Conservation (phyloP, 2,329 filamentous ascomycete genomes). For the Lachnellula subtilissima region DNA sequence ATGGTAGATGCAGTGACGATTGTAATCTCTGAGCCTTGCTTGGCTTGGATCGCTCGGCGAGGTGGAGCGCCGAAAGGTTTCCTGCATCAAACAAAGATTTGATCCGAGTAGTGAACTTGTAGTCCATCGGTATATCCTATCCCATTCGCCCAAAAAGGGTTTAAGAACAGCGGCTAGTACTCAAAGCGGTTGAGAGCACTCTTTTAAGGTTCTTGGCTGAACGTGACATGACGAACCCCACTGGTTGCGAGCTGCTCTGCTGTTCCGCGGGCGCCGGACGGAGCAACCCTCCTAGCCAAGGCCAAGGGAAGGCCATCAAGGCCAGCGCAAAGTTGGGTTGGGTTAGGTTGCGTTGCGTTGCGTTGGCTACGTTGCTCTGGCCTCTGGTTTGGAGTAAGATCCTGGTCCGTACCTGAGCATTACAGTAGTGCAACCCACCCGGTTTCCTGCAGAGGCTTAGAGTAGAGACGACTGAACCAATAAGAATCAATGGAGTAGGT, state of each 20-base stretch:
- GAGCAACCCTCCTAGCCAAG: background rate
- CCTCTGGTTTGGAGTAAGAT: conserved; percentile 6
- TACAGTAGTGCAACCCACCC: conserved; percentile 14
- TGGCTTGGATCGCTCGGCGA: background rate
- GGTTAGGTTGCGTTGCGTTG: no score
- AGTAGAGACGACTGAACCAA: conserved; percentile 6
- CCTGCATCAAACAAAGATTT: conserved; percentile 9
- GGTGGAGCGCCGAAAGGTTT: background rate
- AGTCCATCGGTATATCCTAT: background rate
- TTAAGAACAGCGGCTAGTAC: background rate
- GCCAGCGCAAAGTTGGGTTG: no score
- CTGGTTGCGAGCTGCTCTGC: background rate
- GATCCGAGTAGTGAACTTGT: background rate
- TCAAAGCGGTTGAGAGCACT: background rate
- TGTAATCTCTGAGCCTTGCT: background rate
- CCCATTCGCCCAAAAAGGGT: background rate
- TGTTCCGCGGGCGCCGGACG: background rate
- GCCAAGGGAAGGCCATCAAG: background rate
- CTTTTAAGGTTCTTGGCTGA: background rate
- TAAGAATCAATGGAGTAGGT: background rate
- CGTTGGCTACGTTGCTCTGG: no score
- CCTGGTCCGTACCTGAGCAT: conserved; percentile 21
- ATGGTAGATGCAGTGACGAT: background rate
- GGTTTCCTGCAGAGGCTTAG: conserved; percentile 11
- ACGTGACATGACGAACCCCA: background rate